Percentiles rank a stretch among this genome's conserved stretches.
Conservation (phyloP, 2,329 filamentous ascomycete genomes). For the Cercospora sp. region DNA sequence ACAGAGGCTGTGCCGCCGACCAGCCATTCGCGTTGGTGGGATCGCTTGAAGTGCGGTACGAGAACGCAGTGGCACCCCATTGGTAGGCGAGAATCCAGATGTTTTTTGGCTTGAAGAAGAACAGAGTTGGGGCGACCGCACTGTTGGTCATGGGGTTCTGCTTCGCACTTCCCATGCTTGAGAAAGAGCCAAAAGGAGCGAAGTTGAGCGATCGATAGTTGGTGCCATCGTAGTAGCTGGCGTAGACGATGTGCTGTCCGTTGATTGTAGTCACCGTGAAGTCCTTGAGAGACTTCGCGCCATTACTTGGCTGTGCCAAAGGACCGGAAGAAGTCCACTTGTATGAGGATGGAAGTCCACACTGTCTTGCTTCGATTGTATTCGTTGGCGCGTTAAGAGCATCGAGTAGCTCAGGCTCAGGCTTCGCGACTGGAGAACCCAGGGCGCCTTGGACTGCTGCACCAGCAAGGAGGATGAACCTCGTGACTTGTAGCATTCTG, state of each 20-base stretch:
- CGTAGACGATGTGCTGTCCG: conserved; percentile 62
- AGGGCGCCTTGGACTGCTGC: neutral
- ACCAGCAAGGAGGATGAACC: neutral
- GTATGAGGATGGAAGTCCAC: conserved; percentile 55
- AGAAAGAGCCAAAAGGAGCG: conserved; percentile 55
- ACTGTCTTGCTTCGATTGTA: neutral
- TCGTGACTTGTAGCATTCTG: neutral
- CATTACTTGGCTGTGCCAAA: conserved; percentile 55
- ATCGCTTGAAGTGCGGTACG: conserved; percentile 60
- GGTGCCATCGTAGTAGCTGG: conserved; percentile 49
- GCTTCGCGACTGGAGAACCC: neutral
- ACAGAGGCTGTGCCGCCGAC: conserved; percentile 56
- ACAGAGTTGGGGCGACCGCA: conserved; percentile 62
- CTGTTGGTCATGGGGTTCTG: conserved; percentile 54
- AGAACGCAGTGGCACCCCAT: conserved; percentile 62
- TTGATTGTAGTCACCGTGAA: conserved; percentile 60
- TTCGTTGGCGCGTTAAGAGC: neutral
- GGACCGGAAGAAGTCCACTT: conserved; percentile 50
- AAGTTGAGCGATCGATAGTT: conserved; percentile 60
- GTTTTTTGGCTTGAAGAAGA: conserved; percentile 62
- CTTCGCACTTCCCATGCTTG: conserved; percentile 51
- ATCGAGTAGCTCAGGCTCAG: neutral
- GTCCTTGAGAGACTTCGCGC: conserved; percentile 63
- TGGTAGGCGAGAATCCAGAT: conserved; percentile 67
- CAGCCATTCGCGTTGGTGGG: conserved; percentile 60